Percentiles rank a stretch among this genome's conserved stretches.
Evolutionary conservation across 768 basidiomycete species (phyloP).

Genomic region (Amyloporia xantha): DNA sequence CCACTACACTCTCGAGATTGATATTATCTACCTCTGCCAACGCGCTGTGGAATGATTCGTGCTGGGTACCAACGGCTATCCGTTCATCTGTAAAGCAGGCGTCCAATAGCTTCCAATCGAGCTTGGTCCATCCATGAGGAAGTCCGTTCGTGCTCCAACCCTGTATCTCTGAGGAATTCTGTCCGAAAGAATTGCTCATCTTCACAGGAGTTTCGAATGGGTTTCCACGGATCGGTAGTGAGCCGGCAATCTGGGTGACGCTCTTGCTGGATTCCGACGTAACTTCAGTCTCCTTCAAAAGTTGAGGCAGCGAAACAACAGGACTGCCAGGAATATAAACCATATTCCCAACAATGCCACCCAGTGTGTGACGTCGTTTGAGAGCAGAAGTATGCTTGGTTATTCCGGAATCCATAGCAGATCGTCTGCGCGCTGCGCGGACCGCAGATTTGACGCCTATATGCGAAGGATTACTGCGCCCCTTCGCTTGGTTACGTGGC

Average conservation of each 20-base stretch:
- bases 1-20: slow-evolving; percentile 49
- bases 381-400: slow-evolving; percentile 16
- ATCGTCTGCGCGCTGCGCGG: slow-evolving; percentile 29
- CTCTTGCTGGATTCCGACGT: slow-evolving; percentile 2
- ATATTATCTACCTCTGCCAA: slow-evolving; percentile 51
- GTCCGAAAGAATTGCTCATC: not conserved
- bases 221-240: too few relatives aligned
- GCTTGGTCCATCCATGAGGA: slow-evolving; percentile 53
- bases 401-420: slow-evolving; percentile 25
- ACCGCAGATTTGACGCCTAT: slow-evolving; percentile 14
- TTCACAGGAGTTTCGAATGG: too few relatives aligned
- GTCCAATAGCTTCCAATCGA: slow-evolving; percentile 78
- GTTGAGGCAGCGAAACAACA: slow-evolving; percentile 43
- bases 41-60: slow-evolving; percentile 24
- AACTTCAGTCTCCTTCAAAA: slow-evolving; percentile 55
- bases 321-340: slow-evolving; percentile 53
- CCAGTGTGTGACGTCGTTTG: slow-evolving; percentile 24
- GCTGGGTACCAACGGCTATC: slow-evolving; percentile 36
- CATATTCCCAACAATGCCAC: slow-evolving; percentile 39
- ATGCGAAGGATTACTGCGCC: slow-evolving; percentile 14
- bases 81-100: slow-evolving; percentile 72
- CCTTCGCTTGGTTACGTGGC: slow-evolving; percentile 34
- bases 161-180: not conserved
- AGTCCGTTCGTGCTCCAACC: not conserved
- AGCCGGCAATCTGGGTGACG: too few relatives aligned